phyloP scores from a whole-genome alignment of 2,329 filamentous ascomycete species.

The Aspergillus brunneoviolaceus region DNA sequence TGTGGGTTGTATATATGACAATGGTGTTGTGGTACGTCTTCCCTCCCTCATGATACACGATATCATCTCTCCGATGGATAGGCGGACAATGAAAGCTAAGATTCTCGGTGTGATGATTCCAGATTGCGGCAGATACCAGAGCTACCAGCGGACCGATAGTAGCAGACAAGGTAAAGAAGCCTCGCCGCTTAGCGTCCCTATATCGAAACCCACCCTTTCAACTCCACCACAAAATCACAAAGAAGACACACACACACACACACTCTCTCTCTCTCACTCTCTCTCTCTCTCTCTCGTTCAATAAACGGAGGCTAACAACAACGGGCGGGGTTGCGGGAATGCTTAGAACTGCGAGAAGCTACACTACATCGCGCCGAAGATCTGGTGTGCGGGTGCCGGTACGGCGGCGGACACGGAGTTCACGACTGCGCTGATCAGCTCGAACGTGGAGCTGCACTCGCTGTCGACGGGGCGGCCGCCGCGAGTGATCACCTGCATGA shows the following conservation, averaged over 20 bases:
- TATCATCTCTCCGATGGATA: not conserved
- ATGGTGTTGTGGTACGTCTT: conserved; percentile 80
- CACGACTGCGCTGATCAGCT: conserved; percentile 97
- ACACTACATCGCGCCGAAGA: conserved; percentile 97
- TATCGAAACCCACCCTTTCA: not conserved
- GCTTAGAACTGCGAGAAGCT: conserved; percentile 95
- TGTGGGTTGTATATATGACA: conserved; percentile 94
- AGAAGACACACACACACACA: too few relatives aligned
- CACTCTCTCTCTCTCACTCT: too few relatives aligned
- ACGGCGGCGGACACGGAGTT: conserved; percentile 99
- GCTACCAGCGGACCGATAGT: conserved; percentile 97
- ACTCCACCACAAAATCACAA: not conserved
- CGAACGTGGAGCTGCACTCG: conserved; percentile 94
- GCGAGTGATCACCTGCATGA: conserved; percentile 98
- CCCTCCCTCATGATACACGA: not conserved
- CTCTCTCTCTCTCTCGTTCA: too few relatives aligned
- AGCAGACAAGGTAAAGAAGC: conserved; percentile 75
- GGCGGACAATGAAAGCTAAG: too few relatives aligned
- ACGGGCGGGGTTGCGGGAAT: not conserved
- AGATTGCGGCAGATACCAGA: conserved; percentile 98
- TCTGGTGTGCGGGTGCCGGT: conserved; percentile 98
- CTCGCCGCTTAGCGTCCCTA: too few relatives aligned
- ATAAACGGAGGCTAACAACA: not conserved
- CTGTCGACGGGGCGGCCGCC: conserved; percentile 95
- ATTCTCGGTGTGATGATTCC: conserved; percentile 1